A percentile compares a stretch with the other conserved stretches of the same genome.
Evolutionary conservation across 352 stramenopile species (phyloP).

Genomic region (Phytophthora constricta): DNA sequence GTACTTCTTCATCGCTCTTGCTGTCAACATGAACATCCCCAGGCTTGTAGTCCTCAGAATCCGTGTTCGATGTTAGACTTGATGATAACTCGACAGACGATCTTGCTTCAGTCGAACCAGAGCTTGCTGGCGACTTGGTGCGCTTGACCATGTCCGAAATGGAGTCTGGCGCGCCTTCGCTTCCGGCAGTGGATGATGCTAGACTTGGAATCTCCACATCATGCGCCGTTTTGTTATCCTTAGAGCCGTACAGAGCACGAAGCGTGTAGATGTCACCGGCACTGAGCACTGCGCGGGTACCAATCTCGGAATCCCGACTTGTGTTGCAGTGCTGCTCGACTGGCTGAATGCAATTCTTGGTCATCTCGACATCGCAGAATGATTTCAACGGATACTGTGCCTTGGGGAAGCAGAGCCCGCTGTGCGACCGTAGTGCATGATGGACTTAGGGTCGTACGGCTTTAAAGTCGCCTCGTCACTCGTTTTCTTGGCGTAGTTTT

Average conservation of each 20-base stretch:
- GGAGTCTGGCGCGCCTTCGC: slow-evolving; percentile 17
- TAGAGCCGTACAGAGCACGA: slow-evolving; percentile 62
- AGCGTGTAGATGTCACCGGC: slow-evolving; percentile 70
- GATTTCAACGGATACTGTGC: slow-evolving; percentile 62
- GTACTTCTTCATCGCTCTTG: too few relatives aligned
- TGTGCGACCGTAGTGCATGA: slow-evolving; percentile 81
- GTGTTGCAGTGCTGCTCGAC: slow-evolving; percentile 74
- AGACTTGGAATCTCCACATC: slow-evolving; percentile 46
- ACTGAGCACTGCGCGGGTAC: slow-evolving; percentile 60
- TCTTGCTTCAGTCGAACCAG: slow-evolving; percentile 10
- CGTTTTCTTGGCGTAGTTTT: slow-evolving; percentile 75
- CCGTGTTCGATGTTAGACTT: too few relatives aligned
- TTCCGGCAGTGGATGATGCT: slow-evolving; percentile 17
- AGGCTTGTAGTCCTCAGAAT: too few relatives aligned
- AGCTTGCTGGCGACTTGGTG: slow-evolving; percentile 12
- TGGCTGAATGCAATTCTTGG: slow-evolving; percentile 74
- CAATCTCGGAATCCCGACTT: slow-evolving; percentile 67
- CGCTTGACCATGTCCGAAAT: slow-evolving; percentile 30
- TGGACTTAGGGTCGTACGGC: slow-evolving; percentile 71
- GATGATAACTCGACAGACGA: too few relatives aligned
- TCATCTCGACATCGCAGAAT: slow-evolving; percentile 72
- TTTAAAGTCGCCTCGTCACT: slow-evolving; percentile 54
- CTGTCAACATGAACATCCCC: too few relatives aligned
- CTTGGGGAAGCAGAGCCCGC: slow-evolving; percentile 76
- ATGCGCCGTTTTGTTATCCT: slow-evolving; percentile 29